Base-by-base conservation (phyloP, 345 rosid genomes). In the Eucalyptus regnans region DNA sequence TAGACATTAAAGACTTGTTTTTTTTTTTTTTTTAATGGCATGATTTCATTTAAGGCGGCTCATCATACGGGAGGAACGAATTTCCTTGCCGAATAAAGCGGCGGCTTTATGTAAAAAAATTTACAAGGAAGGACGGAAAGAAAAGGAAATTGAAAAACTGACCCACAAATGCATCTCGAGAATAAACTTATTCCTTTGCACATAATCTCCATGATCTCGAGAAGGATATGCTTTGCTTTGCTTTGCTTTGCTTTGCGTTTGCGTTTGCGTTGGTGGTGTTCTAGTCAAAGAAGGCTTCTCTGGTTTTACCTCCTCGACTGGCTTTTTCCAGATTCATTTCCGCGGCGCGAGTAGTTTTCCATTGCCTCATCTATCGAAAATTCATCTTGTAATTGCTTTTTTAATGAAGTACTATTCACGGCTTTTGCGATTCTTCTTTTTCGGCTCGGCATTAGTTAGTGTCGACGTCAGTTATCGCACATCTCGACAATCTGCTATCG, bases 381-480 rank as follows among this genome's bases (percentile, higher is more conserved):
- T 76, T 76, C 46, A 3, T 37, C 58, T 3, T 37, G 48, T 37
- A 11, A 20, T 37, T 76, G 27, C 3, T 23, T 37, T 17, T 33
- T 71, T 71, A 17, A 6, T 33, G 1, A 33, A 18, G 25, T 17
- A 33, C 41, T 5, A 71, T 33, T 71, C 2, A 18, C 3, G 20
- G 2, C 22, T 17, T 71, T 10, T 3, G 25, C 14, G 2, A 33
- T 71, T 8, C 46, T 71, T 18, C 29, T 9, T 5, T 37, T 37
- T 37, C 4, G 15, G 8, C 23, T 9, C 1, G 18, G 7, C 46
- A 0, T 1, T 64, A n/a, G 4, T 37, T 71, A 18, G 83, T 37
- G 46, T 37, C 25, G 3, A 18, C 3, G 14, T 22, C 23, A 2
- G 0, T 71, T 37, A 20, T 71, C 4, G 4, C 15, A 9, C 1